Percentiles rank a stretch among this genome's conserved stretches.
Conservation (phyloP, 2,329 filamentous ascomycete genomes). For the Pseudogymnoascus sp. region DNA sequence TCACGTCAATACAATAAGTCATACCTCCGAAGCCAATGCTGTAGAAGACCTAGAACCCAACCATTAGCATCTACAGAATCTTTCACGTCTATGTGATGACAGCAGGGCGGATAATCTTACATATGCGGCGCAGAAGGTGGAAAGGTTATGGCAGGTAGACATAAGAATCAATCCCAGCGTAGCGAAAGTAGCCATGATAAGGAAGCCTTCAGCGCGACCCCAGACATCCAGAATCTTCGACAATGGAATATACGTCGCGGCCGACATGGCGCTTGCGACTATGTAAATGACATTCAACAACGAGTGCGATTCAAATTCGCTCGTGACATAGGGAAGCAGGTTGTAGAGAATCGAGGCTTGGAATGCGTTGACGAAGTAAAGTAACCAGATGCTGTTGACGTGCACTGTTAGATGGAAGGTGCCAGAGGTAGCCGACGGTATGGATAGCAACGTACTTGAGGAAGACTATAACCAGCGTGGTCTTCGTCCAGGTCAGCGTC, state of each 20-base stretch:
- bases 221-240: constrained; percentile 62
- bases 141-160: constrained; percentile 53
- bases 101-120: constrained; percentile 32
- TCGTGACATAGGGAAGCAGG: constrained; percentile 21
- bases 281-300: constrained; percentile 41
- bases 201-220: constrained; percentile 58
- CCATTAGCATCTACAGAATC: constrained; percentile 9
- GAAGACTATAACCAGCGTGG: constrained; percentile 39
- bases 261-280: constrained; percentile 46
- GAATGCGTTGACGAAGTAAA: constrained; percentile 36
- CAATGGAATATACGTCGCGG: constrained; percentile 54
- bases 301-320: constrained; percentile 20
- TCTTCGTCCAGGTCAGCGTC: constrained; percentile 42
- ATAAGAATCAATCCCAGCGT: constrained; percentile 53
- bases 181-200: constrained; percentile 44
- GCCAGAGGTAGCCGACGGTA: neutral
- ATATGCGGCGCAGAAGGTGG: constrained; percentile 46
- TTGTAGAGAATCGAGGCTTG: constrained; percentile 29
- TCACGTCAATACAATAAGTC: constrained; percentile 51
- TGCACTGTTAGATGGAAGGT: neutral
- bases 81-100: neutral
- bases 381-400: constrained; percentile 35
- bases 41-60: constrained; percentile 48
- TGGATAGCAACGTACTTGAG: constrained; percentile 32
- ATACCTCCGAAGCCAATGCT: constrained; percentile 54